These are phyloP conservation scores for Curvularia sp. DNA, from an alignment of 2,329 filamentous ascomycete species.

Conservation along the genomic window DNA sequence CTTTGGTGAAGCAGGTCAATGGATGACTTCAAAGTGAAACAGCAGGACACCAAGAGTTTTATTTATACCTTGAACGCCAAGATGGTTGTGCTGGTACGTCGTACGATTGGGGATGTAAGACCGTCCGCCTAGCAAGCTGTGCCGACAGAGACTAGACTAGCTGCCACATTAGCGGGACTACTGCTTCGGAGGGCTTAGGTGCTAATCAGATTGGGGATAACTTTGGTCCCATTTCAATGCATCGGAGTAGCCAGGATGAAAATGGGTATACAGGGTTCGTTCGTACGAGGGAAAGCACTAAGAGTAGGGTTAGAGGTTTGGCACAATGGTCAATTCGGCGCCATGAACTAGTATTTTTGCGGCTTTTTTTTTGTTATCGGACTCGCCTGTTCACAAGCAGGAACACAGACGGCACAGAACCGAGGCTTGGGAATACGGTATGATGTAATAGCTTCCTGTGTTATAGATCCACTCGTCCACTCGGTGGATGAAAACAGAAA, in stretches of 20 bases:
- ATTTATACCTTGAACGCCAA: constrained; percentile 1
- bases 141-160: constrained; percentile 1
- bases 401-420: not conserved
- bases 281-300: not conserved
- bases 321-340: not conserved
- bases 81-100: not conserved
- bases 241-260: no score
- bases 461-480: not conserved
- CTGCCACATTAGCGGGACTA: not conserved
- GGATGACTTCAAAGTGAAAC: not conserved
- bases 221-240: not conserved
- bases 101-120: constrained; percentile 1
- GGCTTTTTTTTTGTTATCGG: not conserved
- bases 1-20: not conserved
- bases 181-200: not conserved
- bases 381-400: not conserved
- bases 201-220: not conserved
- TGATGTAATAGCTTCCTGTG: not conserved
- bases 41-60: not conserved
- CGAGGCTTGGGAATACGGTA: not conserved
- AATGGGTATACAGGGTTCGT: not conserved
- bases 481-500: not conserved
- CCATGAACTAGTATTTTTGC: not conserved
- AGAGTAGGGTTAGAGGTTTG: not conserved
- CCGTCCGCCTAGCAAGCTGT: not conserved